Conservation (phyloP, 2,329 filamentous ascomycete species). For the Iodosphaeria phyllophila region DNA sequence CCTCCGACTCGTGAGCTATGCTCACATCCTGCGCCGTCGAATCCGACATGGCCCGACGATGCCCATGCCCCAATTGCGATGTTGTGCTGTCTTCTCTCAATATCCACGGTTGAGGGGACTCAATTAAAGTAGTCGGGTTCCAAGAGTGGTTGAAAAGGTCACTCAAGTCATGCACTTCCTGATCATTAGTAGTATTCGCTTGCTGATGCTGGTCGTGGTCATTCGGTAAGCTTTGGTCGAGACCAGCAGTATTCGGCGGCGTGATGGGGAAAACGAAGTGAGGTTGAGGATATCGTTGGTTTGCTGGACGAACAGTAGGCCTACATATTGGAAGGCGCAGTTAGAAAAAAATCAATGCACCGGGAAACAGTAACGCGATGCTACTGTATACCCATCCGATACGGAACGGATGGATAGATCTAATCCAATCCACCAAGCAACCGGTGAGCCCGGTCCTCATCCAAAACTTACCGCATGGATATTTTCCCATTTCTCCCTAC, state of each 20-base stretch:
- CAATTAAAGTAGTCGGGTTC: conserved; percentile 19
- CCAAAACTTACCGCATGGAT: conserved; percentile 58
- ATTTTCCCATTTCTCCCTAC: conserved; percentile 71
- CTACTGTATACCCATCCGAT: too few relatives aligned
- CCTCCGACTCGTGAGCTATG: conserved; percentile 32
- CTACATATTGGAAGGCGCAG: conserved; percentile 21
- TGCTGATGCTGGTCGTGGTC: too few relatives aligned
- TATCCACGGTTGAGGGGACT: conserved; percentile 4
- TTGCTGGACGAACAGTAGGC: conserved; percentile 39
- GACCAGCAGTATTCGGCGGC: conserved; percentile 36
- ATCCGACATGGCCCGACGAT: conserved; percentile 53
- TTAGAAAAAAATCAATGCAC: conserved; percentile 6
- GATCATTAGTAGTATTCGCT: too few relatives aligned
- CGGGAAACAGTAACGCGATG: too few relatives aligned
- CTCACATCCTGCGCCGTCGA: conserved; percentile 53
- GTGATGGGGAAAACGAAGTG: conserved; percentile 41
- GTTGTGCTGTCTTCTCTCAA: too few relatives aligned
- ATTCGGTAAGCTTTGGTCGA: conserved; percentile 29
- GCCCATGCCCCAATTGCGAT: conserved; percentile 23
- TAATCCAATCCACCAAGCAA: neutral
- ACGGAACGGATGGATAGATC: neutral
- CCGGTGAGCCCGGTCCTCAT: neutral
- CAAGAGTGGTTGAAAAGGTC: conserved; percentile 19
- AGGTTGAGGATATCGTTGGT: conserved; percentile 42
- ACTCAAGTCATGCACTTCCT: conserved; percentile 12